Evolutionary conservation across 2,329 filamentous ascomycete genomes (phyloP).

Genomic region (Fusarium sp.): DNA sequence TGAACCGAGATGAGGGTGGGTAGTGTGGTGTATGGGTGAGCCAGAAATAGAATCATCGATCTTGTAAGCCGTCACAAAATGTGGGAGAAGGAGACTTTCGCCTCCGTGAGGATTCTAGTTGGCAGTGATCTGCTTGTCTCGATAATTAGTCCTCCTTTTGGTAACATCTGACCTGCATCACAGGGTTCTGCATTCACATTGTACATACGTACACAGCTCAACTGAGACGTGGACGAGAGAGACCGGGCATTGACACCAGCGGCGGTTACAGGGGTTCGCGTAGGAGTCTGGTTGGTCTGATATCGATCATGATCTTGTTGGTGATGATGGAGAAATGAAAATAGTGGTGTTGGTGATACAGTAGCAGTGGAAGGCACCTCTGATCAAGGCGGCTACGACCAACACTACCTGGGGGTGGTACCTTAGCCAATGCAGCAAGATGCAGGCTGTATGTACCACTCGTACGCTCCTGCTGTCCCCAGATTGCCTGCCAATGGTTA

Average conservation of each 20-base stretch:
- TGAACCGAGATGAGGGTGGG: slow-evolving; percentile 37
- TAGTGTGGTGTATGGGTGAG: not conserved
- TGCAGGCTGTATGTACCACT: not conserved
- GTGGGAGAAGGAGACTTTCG: not conserved
- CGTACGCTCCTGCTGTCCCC: not conserved
- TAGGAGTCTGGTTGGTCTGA: slow-evolving; percentile 18
- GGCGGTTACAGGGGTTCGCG: not conserved
- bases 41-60: slow-evolving; percentile 31
- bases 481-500: not conserved
- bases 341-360: slow-evolving; percentile 12
- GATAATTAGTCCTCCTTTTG: not conserved
- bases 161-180: not conserved
- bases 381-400: slow-evolving; percentile 12
- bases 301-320: slow-evolving; percentile 11
- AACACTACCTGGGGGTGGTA: no score
- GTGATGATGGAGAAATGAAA: slow-evolving; percentile 14
- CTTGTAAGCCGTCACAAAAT: not conserved
- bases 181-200: not conserved
- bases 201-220: not conserved
- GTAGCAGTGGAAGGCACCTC: not conserved
- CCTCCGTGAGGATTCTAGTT: not conserved
- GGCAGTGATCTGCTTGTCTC: not conserved
- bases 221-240: not conserved
- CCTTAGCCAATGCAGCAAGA: not conserved
- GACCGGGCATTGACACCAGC: not conserved